Evolutionary conservation across 371 early-diverging fungal species (phyloP).

Genomic region (Basidiobolus meristosporus): DNA sequence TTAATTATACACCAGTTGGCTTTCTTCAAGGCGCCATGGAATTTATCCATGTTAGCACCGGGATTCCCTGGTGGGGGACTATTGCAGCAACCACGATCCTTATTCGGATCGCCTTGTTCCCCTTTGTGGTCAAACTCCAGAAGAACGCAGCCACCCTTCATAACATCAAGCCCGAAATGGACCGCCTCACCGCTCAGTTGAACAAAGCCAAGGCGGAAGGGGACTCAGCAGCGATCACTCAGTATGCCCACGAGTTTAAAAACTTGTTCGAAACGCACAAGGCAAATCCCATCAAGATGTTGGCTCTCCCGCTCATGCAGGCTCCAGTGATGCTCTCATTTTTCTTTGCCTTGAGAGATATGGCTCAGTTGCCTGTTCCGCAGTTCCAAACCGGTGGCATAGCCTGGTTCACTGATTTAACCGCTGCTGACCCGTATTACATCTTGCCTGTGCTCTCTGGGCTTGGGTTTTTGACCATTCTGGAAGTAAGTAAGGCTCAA

Average conservation of each 20-base stretch:
- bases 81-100: constrained; percentile 52
- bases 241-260: constrained; percentile 27
- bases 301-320: constrained; percentile 45
- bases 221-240: constrained; percentile 30
- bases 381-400: constrained; percentile 59
- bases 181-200: constrained; percentile 39
- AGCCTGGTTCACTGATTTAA: constrained; percentile 69
- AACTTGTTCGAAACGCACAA: constrained; percentile 38
- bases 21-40: constrained; percentile 55
- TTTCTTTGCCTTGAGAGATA: constrained; percentile 65
- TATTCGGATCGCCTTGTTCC: constrained; percentile 52
- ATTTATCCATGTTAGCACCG: constrained; percentile 53
- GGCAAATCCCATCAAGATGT: constrained; percentile 35
- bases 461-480: constrained; percentile 43
- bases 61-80: constrained; percentile 88
- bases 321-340: constrained; percentile 78
- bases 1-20: constrained; percentile 60
- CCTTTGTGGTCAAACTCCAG: constrained; percentile 57
- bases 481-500: constrained; percentile 66
- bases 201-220: constrained; percentile 28
- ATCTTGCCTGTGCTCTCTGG: constrained; percentile 61
- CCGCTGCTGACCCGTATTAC: constrained; percentile 62
- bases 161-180: constrained; percentile 58
- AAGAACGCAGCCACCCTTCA: constrained; percentile 44
- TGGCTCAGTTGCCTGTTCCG: constrained; percentile 71